Conservation (phyloP, 2,329 filamentous ascomycete species). For the Aspergillus sp. region DNA sequence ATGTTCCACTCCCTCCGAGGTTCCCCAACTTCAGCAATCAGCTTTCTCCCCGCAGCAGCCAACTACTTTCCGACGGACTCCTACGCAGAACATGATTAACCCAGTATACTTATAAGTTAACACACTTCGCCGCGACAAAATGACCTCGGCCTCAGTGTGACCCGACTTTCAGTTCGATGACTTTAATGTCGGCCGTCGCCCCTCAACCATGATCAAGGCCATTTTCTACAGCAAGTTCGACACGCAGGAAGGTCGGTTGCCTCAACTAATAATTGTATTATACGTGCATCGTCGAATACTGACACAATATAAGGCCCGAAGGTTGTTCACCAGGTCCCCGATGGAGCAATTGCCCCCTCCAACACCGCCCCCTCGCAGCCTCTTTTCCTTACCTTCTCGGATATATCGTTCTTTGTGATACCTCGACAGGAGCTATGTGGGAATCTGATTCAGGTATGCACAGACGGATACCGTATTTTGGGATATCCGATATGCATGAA, state of each 20-base stretch:
- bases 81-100: not conserved
- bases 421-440: slow-evolving; percentile 95
- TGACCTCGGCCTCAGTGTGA: not conserved
- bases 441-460: slow-evolving; percentile 70
- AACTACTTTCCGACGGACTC: not conserved
- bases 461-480: slow-evolving; percentile 77
- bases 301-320: slow-evolving; percentile 52
- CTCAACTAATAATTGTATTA: not conserved
- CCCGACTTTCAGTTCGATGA: not conserved
- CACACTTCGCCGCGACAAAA: not conserved
- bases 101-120: not conserved
- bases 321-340: slow-evolving; percentile 64
- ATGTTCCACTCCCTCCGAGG: not conserved
- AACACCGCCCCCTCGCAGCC: slow-evolving; percentile 49
- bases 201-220: slow-evolving; percentile 57
- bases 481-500: slow-evolving; percentile 88
- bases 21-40: slow-evolving; percentile 1
- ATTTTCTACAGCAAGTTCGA: slow-evolving; percentile 69
- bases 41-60: not conserved
- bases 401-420: slow-evolving; percentile 89
- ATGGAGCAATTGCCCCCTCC: slow-evolving; percentile 55
- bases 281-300: not conserved
- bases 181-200: not conserved
- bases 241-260: slow-evolving; percentile 51
- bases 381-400: slow-evolving; percentile 80